Percentiles rank a stretch among this genome's conserved stretches.
phyloP scores from a whole-genome alignment of 306 rosid genomes.

The Vachellia pachyceras region DNA sequence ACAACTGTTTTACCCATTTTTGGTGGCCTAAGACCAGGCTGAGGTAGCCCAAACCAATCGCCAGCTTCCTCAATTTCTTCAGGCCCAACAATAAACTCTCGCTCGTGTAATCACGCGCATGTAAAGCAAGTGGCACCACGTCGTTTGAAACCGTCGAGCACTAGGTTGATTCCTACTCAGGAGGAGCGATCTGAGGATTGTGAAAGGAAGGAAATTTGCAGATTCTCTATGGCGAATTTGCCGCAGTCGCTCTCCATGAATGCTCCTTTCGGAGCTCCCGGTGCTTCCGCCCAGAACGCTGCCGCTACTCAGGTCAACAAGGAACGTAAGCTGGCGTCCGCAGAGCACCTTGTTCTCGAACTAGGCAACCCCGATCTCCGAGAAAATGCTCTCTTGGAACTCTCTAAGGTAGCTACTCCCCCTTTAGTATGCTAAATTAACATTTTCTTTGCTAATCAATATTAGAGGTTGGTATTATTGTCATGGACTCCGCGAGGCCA shows the following conservation, averaged over 20 bases:
- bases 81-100: background rate
- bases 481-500: background rate
- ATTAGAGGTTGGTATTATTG: background rate
- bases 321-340: conserved; percentile 85
- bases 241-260: conserved; percentile 40
- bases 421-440: background rate
- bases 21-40: no score
- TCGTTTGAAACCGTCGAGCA: background rate
- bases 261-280: conserved; percentile 62
- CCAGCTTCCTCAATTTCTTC: background rate
- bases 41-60: background rate
- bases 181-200: background rate
- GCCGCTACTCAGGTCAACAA: conserved; percentile 32
- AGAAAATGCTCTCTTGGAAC: conserved; percentile 57
- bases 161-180: background rate
- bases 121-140: background rate
- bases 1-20: no score
- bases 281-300: conserved; percentile 39
- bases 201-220: background rate
- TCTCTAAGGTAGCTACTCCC: conserved; percentile 44
- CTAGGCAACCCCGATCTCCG: conserved; percentile 57
- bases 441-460: conserved; percentile 22
- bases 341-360: conserved; percentile 55
- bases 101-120: background rate
- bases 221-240: conserved; percentile 35